Evolutionary conservation across 148 eudicot species (phyloP), one percentile per base, ranked within the genome.

Genomic region (Cornus controversa): DNA sequence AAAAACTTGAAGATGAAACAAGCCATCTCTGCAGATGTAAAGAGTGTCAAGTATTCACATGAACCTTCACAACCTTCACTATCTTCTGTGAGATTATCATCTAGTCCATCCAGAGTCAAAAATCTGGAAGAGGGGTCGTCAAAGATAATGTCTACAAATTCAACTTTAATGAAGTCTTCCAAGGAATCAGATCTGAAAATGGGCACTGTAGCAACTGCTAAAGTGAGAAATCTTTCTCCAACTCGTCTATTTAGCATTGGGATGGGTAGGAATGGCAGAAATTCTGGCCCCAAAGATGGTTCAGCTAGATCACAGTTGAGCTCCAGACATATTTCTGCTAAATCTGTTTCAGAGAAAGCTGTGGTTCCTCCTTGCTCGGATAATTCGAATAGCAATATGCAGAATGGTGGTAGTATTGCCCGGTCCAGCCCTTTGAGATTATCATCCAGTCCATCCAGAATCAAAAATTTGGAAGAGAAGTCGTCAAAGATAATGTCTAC

Each of bases 141-240:
- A 23, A 67, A 72, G 66, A 64, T 70, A 74, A 79, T 75, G 80
- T 76, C 77, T 40, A 60, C 70, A 78, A 80, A 84, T 64, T 71
- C 78, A 57, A 72, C 67, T 79, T 77, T 54, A 58, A 77, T 37
- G 66, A 86, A 74, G 25, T 58, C 82, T 26, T 80, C 63, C 18
- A 74, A 65, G 69, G 81, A 67, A 24, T 78, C 78, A 45, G 73
- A 86, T 77, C 72, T 34, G 31, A 83, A 80, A 77, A 79, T 47
- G 24, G 82, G 73, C 71, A 82, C 76, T 47, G 79, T 74, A 47
- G 76, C 82, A 58, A 70, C 76, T 75, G 28, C 77, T 4, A 89
- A 83, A 76, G 79, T 73, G 65, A 84, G 94, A 82, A 80, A 86
- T 74, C 82, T 84, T 36, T 91, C 98, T 50, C 97, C 95, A n/a